A percentile compares a stretch with the other conserved stretches of the same genome.
phyloP scores from a whole-genome alignment of 2,329 filamentous ascomycete genomes.

The Calonectria honghensis region DNA sequence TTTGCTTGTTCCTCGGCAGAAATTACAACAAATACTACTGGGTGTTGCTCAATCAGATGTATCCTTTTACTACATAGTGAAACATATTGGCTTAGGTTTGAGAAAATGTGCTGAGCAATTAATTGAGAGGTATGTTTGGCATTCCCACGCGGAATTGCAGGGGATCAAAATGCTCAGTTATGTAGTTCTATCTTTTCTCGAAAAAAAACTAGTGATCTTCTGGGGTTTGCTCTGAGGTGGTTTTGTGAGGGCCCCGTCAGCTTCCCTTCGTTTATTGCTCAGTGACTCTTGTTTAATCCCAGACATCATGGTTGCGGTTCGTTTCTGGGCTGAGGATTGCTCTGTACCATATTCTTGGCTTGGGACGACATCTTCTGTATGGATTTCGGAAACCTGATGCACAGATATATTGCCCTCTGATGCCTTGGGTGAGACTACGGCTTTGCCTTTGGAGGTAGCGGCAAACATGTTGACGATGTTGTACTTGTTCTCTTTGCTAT shows the following conservation, averaged over 20 bases:
- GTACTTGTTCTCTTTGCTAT: conserved; percentile 90
- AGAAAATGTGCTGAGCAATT: background rate
- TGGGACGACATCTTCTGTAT: background rate
- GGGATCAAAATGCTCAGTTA: background rate
- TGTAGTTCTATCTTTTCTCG: background rate
- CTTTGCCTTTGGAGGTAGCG: background rate
- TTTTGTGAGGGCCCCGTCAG: background rate
- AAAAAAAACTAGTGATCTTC: background rate
- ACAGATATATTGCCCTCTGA: background rate
- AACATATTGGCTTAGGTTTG: background rate
- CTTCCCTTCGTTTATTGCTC: background rate
- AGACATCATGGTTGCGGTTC: background rate
- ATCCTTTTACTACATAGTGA: background rate
- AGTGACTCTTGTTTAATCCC: background rate
- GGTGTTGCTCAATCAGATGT: no score
- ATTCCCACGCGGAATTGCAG: background rate
- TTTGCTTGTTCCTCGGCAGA: no score
- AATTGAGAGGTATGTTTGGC: rapidly evolving
- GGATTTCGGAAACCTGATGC: background rate
- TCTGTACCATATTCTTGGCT: background rate
- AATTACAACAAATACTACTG: no score
- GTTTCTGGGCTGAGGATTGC: background rate
- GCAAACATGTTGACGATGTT: conserved; percentile 66
- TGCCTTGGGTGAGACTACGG: background rate
- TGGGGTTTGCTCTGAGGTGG: background rate